Conservation (phyloP, 164 flowering plant genomes). For the Malania oleifera region DNA sequence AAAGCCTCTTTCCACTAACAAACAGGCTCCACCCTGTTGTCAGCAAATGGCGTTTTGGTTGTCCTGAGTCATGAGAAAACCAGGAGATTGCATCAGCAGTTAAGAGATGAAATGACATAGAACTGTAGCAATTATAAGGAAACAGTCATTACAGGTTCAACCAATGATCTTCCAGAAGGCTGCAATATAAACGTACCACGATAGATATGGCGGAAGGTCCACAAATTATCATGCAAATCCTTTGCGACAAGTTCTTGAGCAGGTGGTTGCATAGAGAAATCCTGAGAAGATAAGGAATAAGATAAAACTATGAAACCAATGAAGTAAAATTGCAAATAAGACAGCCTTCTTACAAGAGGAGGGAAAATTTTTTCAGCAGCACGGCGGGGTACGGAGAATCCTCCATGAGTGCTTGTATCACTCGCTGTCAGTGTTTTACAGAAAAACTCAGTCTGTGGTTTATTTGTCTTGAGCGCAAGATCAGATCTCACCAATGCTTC, state of each 20-base stretch:
- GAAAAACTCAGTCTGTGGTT: constrained; percentile 87
- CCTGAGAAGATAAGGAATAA: constrained; percentile 39
- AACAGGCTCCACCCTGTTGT: constrained; percentile 99
- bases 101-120: background rate
- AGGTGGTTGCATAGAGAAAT: constrained; percentile 91
- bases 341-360: constrained; percentile 55
- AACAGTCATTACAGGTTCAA: background rate
- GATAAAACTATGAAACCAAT: background rate
- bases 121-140: background rate
- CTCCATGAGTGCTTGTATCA: constrained; percentile 99
- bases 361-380: constrained; percentile 99
- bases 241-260: constrained; percentile 88
- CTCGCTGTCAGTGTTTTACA: constrained; percentile 97
- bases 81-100: background rate
- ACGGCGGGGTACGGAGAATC: constrained; percentile 99
- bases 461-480: constrained; percentile 66
- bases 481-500: constrained; percentile 88
- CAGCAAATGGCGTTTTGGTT: constrained; percentile 94
- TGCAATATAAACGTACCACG: constrained; percentile 49
- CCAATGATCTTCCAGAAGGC: background rate
- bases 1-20: constrained; percentile 90
- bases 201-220: constrained; percentile 94
- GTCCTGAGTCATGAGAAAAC: constrained; percentile 44
- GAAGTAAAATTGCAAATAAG: background rate
- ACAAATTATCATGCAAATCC: constrained; percentile 81